Evolutionary conservation across 2,329 filamentous ascomycete genomes (phyloP), one percentile per base, ranked within the genome.

Genomic region (Lomentospora prolificans): DNA sequence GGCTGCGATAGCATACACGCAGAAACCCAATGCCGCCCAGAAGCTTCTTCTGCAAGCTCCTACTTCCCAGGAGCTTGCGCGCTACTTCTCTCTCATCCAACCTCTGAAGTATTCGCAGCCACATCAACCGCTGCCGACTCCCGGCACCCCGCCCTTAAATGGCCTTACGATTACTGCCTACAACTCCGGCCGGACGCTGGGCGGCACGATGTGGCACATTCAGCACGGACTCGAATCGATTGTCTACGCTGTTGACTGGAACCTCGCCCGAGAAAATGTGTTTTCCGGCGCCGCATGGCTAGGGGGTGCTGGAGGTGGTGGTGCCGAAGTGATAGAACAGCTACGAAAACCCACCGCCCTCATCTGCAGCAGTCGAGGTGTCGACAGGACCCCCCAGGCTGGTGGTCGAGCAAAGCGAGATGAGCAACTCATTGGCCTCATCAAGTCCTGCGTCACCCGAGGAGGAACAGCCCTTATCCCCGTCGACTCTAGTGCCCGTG

Each of bases 141-240:
- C 90, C 1, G 95, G 90, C 66, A 95, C 90, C 2, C 90, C 91
- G 3, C 87, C 92, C 1, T 76, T 96, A 14, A 91, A 94, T 62
- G 91, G 91, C 3, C 81, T 99, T 17, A 96, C 90, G 2, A 89
- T 99, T 61, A 99, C 94, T 1, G 94, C 94, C 0, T 97, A 97
- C 73, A 95, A 95, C 70, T 90, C 94, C 6, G 94, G 94, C 60
- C 92, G 96, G 67, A 96, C 92, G 0, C 80, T 97, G 0, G 94
- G 94, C 68, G 94, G 94, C 56, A 97, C 94, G 24, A 96, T 99
- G 74, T 99, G 94, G 94, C 92, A 97, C 65, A 91, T 99, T 61
- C 92, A 97, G 65, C 90, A 97, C 73, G 90, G 91, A 0, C 80
- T 96, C 66, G 94, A 99, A 69, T 96, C 91, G 1, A 92, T 99